Evolutionary conservation across 768 basidiomycete genomes (phyloP), one percentile per base, ranked within the genome.

Genomic region (Mycena capillaripes): DNA sequence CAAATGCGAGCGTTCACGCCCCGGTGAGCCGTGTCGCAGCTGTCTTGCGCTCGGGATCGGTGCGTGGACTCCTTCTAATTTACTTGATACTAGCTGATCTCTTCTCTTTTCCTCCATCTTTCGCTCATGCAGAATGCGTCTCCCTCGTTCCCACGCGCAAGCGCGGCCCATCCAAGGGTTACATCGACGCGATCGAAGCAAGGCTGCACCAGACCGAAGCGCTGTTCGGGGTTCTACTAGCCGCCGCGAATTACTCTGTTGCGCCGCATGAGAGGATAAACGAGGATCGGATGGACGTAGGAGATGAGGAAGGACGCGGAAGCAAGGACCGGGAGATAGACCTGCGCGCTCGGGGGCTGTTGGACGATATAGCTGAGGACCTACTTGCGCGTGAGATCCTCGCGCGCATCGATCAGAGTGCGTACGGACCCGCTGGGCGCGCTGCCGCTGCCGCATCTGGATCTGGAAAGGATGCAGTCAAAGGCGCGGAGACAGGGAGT

Each of bases 131-230:
- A 94, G 92, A 89, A 23, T 95, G 93, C 78, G 94, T 93, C 0
- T 94, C 93, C 81, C 85, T 94, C 46, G 92, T 92, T 2, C 93
- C 93, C 9, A 93, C 93, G 16, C 89, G 92, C 76, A 93, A 93
- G 79, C 92, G 95, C 74, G 95, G 95, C 2, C 93, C 94, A 4
- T 94, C 95, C 23, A 95, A 95, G 78, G 96, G 96, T 1, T 97
- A 97, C 85, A 97, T 97, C 78, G 95, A 97, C 77, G 95, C 95
- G 32, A 96, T 97, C 76, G 96, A 97, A 82, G 93, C 94, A 16
- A 90, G 95, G 17, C 84, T 97, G 7, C 96, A 97, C 76, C 95
- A 97, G 78, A 95, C 95, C n/a, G 96, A 97, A 80, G 96, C 96
- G 0, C 86, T 97, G 50, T 85, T 97, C 34, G 96, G 95, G 62